Evolutionary conservation across 1,284 basidiomycete genomes (phyloP), one percentile per base, ranked within the genome.

Genomic region (Phellinidium pouzarii): DNA sequence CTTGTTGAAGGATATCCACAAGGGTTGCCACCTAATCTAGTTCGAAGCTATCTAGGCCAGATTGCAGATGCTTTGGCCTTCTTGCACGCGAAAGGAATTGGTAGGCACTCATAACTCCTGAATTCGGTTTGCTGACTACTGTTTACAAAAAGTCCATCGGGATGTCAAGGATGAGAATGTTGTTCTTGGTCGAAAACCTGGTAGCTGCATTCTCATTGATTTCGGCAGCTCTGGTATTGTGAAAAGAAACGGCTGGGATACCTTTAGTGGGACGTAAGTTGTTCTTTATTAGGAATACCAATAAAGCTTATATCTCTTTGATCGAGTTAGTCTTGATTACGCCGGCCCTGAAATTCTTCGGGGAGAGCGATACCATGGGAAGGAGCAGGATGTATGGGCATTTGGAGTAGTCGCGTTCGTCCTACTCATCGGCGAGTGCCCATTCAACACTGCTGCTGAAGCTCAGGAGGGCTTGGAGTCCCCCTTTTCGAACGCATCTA

Each of bases 101-200:
- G 86, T 86, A 62, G 64, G 80, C 64, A 8, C 22, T 31, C 27
- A 34, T 45, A 52, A 2, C 20, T 29, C 19, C 47, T 26, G 34
- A 37, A 19, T 34, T 52, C n/a, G n/a, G n/a, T n/a, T 53, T 29
- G 40, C 17, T 38, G 20, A 53, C 44, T 48, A 52, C 53, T 48
- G 41, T 53, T 50, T 55, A 17, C 52, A 20, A 46, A 17, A 77
- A 82, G 94, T 99, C 5, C 95, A 99, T 70, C 91, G 95, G 56
- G 96, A 99, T 65, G 85, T 99, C 69, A 99, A 99, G 71, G 95
- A 99, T 64, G 95, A 99, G 69, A 99, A 99, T 66, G 93, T 99
- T 36, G 83, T 91, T 26, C 75, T 91, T 44, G 87, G 86, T 4
- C 75, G 78, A 41, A 68, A 75, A 12, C 58, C 60, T 56, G 87